Base-by-base conservation (phyloP, 345 rosid genomes). In the Noccaea bulbosa region DNA sequence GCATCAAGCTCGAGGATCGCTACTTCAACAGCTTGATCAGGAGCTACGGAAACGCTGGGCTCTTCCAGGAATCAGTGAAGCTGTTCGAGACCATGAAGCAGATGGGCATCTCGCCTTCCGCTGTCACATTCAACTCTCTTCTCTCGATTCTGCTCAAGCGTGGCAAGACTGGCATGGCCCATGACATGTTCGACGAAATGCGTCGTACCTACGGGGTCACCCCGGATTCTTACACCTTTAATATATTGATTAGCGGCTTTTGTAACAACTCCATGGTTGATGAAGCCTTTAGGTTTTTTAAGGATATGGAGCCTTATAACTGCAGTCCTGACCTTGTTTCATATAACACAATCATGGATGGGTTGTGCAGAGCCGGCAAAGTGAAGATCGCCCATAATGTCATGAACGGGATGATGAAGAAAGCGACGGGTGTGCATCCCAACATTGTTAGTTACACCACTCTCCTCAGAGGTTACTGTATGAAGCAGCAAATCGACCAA, bases 271-370 rank as follows among this genome's bases (percentile, higher is more conserved):
- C 84, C 4, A 81, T 86, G 96, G 88, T 92, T 1, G 84, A 82
- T 30, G 83, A 88, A 41, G 93, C 86, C 69, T 92, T 89, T 69
- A 54, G 81, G 59, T 37, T 78, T 71, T 89, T 88, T 17, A 81
- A 83, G 70, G 84, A 84, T 62, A 89, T 92, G 94, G 79, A 82
- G 8, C 48, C 50, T 38, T 82, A 71, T 59, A 60, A 80, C 5
- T 86, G 91, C 74, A 80, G 75, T 32, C 96, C 96, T 17, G 93
- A 88, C 49, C 71, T 83, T 54, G 79, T 90, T 54, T 84, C 96
- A 0, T 92, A 88, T 77, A 92, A 88, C 79, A 83, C 90, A 7
- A 82, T 92, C 75, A 86, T 90, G 11, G 93, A 92, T 77, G 98
- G 96, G 8, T 70, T 92, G 78, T 90, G 96, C 57, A 74, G 91